phyloP scores from a whole-genome alignment of 2,329 filamentous ascomycete genomes.

The Aspergillus cejpii region DNA sequence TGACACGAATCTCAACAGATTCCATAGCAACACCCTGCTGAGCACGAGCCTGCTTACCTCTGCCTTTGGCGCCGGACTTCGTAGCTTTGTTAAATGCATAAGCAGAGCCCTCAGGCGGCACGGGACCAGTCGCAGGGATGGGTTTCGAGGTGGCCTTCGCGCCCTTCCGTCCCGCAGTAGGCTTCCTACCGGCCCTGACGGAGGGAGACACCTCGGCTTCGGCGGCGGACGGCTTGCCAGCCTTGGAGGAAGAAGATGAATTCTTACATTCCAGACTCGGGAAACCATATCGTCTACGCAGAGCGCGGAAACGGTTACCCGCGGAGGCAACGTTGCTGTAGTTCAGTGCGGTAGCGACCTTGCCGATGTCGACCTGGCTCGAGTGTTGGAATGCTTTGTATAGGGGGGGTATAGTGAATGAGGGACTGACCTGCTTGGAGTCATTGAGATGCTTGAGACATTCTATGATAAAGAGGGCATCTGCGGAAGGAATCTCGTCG shows the following conservation, averaged over 20 bases:
- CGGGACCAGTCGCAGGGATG: constrained; percentile 12
- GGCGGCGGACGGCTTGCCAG: neutral
- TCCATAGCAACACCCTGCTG: neutral
- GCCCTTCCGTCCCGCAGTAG: constrained; percentile 12
- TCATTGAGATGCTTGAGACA: constrained; percentile 21
- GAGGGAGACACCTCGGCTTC: neutral
- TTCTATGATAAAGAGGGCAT: constrained; percentile 23
- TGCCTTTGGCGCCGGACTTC: neutral
- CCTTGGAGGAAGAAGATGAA: neutral
- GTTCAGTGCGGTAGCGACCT: constrained; percentile 20
- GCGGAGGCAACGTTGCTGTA: constrained; percentile 26
- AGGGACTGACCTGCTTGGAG: constrained; percentile 12
- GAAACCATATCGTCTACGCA: constrained; percentile 25
- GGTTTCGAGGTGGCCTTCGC: constrained; percentile 16
- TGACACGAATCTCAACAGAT: neutral
- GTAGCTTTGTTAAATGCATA: neutral
- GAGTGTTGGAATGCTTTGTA: neutral
- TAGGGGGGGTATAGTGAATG: neutral
- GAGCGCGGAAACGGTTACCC: constrained; percentile 22
- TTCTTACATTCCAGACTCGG: constrained; percentile 13
- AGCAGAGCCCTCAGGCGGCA: neutral
- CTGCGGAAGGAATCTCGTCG: constrained; percentile 2
- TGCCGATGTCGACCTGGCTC: constrained; percentile 23
- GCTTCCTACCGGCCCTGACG: constrained; percentile 1
- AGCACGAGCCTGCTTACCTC: neutral